These are phyloP conservation scores for Pyricularia grisea DNA, from an alignment of 2,329 filamentous ascomycete species.

Conservation along the genomic window DNA sequence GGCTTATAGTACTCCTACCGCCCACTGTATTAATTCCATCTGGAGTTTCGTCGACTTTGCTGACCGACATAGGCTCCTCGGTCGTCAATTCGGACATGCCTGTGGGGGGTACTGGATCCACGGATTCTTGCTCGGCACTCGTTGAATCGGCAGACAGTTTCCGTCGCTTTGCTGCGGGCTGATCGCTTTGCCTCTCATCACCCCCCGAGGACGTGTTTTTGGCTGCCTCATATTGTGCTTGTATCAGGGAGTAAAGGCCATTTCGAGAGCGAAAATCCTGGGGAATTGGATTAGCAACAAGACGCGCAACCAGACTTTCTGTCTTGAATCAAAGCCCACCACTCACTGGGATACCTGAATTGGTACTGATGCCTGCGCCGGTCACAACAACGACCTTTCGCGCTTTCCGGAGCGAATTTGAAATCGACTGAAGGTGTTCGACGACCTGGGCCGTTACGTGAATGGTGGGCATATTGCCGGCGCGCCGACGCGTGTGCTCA, in stretches of 20 bases:
- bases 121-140: conserved; percentile 5
- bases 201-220: neutral
- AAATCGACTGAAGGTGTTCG: conserved; percentile 52
- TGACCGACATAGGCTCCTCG: neutral
- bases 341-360: conserved; percentile 63
- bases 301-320: neutral
- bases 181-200: neutral
- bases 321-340: neutral
- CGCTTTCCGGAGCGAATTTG: conserved; percentile 53
- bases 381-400: conserved; percentile 64
- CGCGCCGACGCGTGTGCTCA: neutral
- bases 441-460: conserved; percentile 43
- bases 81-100: neutral
- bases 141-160: conserved; percentile 18
- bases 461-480: conserved; percentile 44
- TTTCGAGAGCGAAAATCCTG: conserved; percentile 66
- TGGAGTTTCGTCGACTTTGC: neutral
- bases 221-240: conserved; percentile 53
- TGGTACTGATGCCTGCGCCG: conserved; percentile 66
- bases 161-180: conserved; percentile 21
- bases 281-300: conserved; percentile 8
- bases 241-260: conserved; percentile 63
- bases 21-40: neutral
- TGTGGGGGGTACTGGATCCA: neutral
- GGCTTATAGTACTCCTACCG: neutral